Percentiles rank a stretch among this genome's conserved stretches.
These are phyloP conservation scores for Epithele typhae DNA, from an alignment of 768 basidiomycete species.

Conservation along the genomic window DNA sequence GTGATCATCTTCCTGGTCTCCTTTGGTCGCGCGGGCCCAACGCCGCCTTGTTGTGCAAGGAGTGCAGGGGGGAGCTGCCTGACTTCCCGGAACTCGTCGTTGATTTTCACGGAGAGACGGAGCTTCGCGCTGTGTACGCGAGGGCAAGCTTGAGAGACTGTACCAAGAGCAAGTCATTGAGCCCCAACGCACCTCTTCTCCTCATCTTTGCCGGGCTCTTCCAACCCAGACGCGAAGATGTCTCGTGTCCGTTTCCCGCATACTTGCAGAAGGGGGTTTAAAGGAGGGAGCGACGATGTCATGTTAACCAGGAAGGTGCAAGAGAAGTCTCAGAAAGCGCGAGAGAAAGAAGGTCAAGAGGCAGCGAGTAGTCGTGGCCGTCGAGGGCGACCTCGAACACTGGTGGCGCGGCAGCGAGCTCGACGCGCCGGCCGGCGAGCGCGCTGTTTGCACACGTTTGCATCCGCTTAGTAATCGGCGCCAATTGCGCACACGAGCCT, in stretches of 20 bases:
- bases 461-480: slow-evolving; percentile 10
- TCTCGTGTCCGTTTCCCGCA: slow-evolving; percentile 71
- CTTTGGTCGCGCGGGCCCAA: slow-evolving; percentile 75
- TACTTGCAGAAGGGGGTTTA: slow-evolving; percentile 59
- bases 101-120: slow-evolving; percentile 78
- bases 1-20: slow-evolving; percentile 64
- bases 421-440: slow-evolving; percentile 8
- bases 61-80: slow-evolving; percentile 81
- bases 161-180: neutral
- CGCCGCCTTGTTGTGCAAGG: slow-evolving; percentile 73
- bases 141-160: neutral
- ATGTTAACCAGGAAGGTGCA: slow-evolving; percentile 10
- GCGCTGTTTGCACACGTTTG: slow-evolving; percentile 12
- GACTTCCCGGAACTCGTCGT: slow-evolving; percentile 84
- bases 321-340: neutral
- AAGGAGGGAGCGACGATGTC: slow-evolving; percentile 54
- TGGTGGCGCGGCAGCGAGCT: slow-evolving; percentile 11
- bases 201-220: slow-evolving; percentile 58
- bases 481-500: slow-evolving; percentile 1
- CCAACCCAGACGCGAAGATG: slow-evolving; percentile 63
- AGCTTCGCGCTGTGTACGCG: slow-evolving; percentile 51
- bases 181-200: slow-evolving; percentile 63
- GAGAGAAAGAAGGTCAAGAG: neutral
- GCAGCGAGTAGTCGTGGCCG: neutral
- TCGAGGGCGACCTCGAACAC: neutral